Conservation (phyloP, 306 rosid species). For the Vachellia collinsii region DNA sequence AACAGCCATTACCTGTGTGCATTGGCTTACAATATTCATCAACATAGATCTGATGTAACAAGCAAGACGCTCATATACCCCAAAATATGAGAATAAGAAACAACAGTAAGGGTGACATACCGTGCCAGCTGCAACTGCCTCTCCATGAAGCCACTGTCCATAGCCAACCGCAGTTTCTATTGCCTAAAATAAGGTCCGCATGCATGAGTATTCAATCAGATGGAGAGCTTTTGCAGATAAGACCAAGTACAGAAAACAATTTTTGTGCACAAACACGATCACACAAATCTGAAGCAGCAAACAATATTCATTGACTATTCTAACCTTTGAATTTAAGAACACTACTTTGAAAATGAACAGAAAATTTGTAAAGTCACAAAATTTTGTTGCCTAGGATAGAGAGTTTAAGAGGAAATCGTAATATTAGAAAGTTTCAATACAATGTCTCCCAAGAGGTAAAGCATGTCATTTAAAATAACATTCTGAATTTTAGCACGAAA, state of each 20-base stretch:
- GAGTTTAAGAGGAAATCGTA: neutral
- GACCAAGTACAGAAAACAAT: constrained; percentile 5
- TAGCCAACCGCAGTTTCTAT: constrained; percentile 89
- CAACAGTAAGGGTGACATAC: constrained; percentile 41
- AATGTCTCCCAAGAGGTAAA: neutral
- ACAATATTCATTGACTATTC: neutral
- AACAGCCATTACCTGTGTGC: constrained; percentile 86
- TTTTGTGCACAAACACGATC: neutral
- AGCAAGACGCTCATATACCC: neutral
- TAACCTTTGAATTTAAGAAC: constrained; percentile 25
- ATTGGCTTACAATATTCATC: constrained; percentile 32
- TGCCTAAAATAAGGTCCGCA: constrained; percentile 59
- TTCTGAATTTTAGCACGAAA: constrained; percentile 10
- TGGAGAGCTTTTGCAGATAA: neutral
- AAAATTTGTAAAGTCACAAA: neutral
- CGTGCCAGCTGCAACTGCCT: constrained; percentile 98
- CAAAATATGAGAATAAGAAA: constrained; percentile 13
- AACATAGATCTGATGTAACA: constrained; percentile 5
- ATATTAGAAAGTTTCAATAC: neutral
- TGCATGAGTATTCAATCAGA: constrained; percentile 24
- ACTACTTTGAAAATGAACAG: neutral
- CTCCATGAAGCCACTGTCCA: constrained; percentile 98
- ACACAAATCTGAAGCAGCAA: constrained; percentile 1
- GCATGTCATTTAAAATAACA: neutral
- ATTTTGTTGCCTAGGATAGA: neutral